phyloP scores from a whole-genome alignment of 331 rosid genomes.

The Cucumis variabilis region DNA sequence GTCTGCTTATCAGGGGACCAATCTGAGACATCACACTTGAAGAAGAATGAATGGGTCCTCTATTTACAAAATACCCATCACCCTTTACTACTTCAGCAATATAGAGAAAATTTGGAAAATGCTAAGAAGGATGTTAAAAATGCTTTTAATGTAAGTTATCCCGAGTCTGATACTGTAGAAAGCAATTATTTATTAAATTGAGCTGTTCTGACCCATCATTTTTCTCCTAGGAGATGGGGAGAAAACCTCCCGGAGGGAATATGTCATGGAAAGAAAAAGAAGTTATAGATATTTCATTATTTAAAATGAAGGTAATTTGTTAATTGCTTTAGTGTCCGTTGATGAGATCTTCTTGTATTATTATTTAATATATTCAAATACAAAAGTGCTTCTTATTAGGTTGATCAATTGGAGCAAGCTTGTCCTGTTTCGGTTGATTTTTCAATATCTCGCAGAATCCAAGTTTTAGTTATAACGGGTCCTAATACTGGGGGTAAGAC shows the following conservation, averaged over 20 bases:
- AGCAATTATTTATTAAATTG: conserved; percentile 27
- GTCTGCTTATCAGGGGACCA: conserved; percentile 41
- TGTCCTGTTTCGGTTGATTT: conserved; percentile 87
- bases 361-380: neutral
- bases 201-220: conserved; percentile 23
- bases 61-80: conserved; percentile 80
- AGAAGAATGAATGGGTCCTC: conserved; percentile 71
- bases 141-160: conserved; percentile 58
- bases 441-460: conserved; percentile 65
- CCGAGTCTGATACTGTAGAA: conserved; percentile 19
- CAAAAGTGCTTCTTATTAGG: conserved; percentile 55
- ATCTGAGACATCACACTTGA: conserved; percentile 39
- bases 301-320: conserved; percentile 31
- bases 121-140: conserved; percentile 55
- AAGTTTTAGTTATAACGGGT: conserved; percentile 88
- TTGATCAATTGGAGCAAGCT: conserved; percentile 51
- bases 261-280: conserved; percentile 39
- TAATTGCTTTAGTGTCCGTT: neutral
- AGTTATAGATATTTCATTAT: conserved; percentile 33
- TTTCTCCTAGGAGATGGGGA: conserved; percentile 39
- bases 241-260: conserved; percentile 32
- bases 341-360: neutral
- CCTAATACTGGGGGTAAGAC: conserved; percentile 99
- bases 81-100: conserved; percentile 80
- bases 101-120: conserved; percentile 62